These are phyloP conservation scores for Rhodotorula mucilaginosa DNA, from an alignment of 1,284 basidiomycete species.

Conservation along the genomic window DNA sequence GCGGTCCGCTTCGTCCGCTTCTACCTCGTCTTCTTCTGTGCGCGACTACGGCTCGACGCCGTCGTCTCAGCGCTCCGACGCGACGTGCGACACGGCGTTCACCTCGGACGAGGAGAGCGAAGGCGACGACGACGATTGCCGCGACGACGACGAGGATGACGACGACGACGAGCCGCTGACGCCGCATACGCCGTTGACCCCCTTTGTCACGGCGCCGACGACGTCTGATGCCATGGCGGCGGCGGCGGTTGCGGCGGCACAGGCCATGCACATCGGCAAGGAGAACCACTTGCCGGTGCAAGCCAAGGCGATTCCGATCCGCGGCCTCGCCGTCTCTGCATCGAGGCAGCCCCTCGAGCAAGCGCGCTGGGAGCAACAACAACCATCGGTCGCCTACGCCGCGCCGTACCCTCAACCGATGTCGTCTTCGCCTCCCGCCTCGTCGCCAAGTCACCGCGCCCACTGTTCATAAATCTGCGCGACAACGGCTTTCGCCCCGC, in stretches of 20 bases:
- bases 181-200: conserved; percentile 36
- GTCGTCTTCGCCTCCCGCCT: conserved; percentile 1
- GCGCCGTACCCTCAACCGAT: neutral
- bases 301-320: conserved; percentile 1
- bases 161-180: conserved; percentile 24
- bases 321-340: conserved; percentile 4
- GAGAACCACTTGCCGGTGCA: neutral
- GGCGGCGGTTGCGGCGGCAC: conserved; percentile 1
- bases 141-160: conserved; percentile 19
- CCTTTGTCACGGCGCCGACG: conserved; percentile 26
- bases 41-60: conserved; percentile 20
- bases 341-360: conserved; percentile 25
- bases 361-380: conserved; percentile 35
- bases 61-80: conserved; percentile 11
- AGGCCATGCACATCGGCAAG: neutral
- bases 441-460: neutral
- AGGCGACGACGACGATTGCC: conserved; percentile 16
- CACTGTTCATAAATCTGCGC: neutral
- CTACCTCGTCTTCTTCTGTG: conserved; percentile 22
- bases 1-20: conserved; percentile 23
- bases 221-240: conserved; percentile 14
- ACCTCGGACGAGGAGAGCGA: conserved; percentile 29
- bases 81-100: conserved; percentile 31
- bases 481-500: neutral
- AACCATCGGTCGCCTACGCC: neutral